Conservation (phyloP, 2,329 filamentous ascomycete genomes). For the Aspergillus fischeri region DNA sequence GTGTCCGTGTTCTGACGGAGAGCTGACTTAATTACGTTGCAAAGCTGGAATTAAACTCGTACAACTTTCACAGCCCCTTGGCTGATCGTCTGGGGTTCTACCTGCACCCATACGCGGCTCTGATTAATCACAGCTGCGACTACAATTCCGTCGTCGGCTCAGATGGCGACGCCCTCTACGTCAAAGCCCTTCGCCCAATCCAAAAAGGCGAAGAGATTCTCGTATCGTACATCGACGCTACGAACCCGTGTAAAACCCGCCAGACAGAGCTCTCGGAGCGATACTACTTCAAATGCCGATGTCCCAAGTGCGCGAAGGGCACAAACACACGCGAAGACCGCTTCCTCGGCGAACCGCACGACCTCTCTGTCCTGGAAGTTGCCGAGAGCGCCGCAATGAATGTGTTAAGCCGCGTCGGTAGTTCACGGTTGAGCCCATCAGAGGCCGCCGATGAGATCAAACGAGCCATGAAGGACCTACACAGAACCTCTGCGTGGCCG, state of each 20-base stretch:
- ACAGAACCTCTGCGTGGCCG: conserved; percentile 42
- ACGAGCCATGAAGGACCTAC: conserved; percentile 38
- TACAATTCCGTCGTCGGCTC: conserved; percentile 58
- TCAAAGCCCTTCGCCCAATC: conserved; percentile 53
- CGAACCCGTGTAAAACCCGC: conserved; percentile 48
- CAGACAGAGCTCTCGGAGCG: conserved; percentile 49
- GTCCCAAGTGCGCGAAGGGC: conserved; percentile 45
- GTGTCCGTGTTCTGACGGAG: not conserved
- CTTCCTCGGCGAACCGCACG: conserved; percentile 11
- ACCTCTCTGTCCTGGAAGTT: conserved; percentile 11
- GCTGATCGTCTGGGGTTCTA: conserved; percentile 58
- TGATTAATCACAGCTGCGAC: conserved; percentile 60
- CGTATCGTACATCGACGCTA: conserved; percentile 60
- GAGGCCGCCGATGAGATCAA: conserved; percentile 34
- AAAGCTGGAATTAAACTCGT: conserved; percentile 55
- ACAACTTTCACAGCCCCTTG: conserved; percentile 53
- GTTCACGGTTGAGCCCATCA: conserved; percentile 14
- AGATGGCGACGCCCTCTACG: conserved; percentile 47
- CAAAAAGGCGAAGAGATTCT: conserved; percentile 54
- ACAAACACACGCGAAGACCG: conserved; percentile 15
- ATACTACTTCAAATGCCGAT: conserved; percentile 59
- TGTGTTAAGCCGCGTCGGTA: conserved; percentile 21
- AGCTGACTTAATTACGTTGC: not conserved
- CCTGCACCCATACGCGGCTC: conserved; percentile 51
- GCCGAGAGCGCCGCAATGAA: conserved; percentile 20